Percentiles rank a stretch among this genome's conserved stretches.
Evolutionary conservation across 352 stramenopile species (phyloP).

Genomic region (Pythium biforme): DNA sequence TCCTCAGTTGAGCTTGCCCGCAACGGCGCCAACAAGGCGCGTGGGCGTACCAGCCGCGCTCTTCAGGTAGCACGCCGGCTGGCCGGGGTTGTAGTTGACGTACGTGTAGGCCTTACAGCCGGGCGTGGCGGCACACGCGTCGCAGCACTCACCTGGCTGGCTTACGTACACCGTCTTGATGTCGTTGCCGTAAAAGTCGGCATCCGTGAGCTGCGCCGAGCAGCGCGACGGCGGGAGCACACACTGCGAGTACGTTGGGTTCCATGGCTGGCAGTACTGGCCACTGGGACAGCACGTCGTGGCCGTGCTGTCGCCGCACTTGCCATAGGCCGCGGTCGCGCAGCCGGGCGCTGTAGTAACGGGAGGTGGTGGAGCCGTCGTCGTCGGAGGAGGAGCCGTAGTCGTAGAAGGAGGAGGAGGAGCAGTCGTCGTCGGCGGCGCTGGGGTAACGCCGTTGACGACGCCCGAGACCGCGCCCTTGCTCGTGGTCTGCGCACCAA

Average conservation of each 20-base stretch:
- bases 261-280: slow-evolving; percentile 53
- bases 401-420: too few species aligned
- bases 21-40: slow-evolving; percentile 20
- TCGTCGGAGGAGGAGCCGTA: too few species aligned
- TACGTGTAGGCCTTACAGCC: slow-evolving; percentile 55
- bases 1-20: slow-evolving; percentile 20
- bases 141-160: slow-evolving; percentile 41
- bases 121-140: slow-evolving; percentile 28
- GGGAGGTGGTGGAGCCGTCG: background rate
- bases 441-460: too few species aligned
- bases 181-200: slow-evolving; percentile 42
- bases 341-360: slow-evolving; percentile 13
- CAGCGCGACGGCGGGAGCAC: slow-evolving; percentile 34
- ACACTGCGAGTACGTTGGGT: slow-evolving; percentile 45
- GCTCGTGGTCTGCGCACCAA: slow-evolving; percentile 3
- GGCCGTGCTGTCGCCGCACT: slow-evolving; percentile 24
- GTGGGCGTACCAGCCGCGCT: slow-evolving; percentile 8
- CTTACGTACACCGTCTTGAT: slow-evolving; percentile 40
- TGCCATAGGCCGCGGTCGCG: slow-evolving; percentile 12
- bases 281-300: slow-evolving; percentile 38
- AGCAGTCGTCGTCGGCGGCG: too few species aligned
- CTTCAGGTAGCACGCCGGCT: slow-evolving; percentile 32
- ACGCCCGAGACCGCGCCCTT: slow-evolving; percentile 29
- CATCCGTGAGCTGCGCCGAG: slow-evolving; percentile 40
- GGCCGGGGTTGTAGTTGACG: slow-evolving; percentile 38